Evolutionary conservation across 2,329 filamentous ascomycete species (phyloP), one percentile per base, ranked within the genome.

Genomic region (Neofusicoccum laricinum): DNA sequence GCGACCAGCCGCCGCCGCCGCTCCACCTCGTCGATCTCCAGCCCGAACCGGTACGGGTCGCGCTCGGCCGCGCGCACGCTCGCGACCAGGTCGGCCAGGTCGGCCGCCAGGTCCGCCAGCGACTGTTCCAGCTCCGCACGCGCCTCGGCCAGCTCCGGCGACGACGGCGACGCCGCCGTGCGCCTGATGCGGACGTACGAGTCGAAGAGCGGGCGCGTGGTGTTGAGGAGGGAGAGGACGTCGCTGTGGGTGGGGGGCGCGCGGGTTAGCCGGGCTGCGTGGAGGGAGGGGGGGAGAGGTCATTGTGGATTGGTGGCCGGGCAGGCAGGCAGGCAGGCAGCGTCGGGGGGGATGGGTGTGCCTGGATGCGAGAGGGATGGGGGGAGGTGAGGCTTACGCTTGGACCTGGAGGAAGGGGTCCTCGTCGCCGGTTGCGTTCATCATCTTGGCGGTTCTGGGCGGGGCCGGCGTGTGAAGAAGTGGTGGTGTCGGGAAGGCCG

Each of bases 141-240:
- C 4, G 87, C 83, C 79, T 89, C 86, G 49, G 82, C 77, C 17
- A 89, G 84, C 75, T 89, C 86, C 12, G 92, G 93, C 17, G 91
- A 93, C 48, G 84, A 83, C 14, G 88, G 80, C 8, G 86, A 85
- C 45, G 88, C 89, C 65, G 89, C 86, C 30, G 96, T 89, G 50
- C 93, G 95, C 73, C 93, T 92, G 80, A 99, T 99, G 74, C 95
- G 94, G 48, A 97, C 86, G 82, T 97, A 99, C 15, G 93, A 97
- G 68, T 91, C 89, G 83, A 97, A 97, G 64, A 97, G 88, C 61
- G 93, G 89, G 10, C 94, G 90, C 61, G 92, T 90, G 14, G 87
- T 87, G 69, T 90, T 85, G 68, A 99, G 88, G 66, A 96, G 90
- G 68, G 88, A 81, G 69, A 96, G 88, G 69, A 98, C 92, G 80